Conservation (phyloP, 2,329 filamentous ascomycete species). For the Canariomyces notabilis region DNA sequence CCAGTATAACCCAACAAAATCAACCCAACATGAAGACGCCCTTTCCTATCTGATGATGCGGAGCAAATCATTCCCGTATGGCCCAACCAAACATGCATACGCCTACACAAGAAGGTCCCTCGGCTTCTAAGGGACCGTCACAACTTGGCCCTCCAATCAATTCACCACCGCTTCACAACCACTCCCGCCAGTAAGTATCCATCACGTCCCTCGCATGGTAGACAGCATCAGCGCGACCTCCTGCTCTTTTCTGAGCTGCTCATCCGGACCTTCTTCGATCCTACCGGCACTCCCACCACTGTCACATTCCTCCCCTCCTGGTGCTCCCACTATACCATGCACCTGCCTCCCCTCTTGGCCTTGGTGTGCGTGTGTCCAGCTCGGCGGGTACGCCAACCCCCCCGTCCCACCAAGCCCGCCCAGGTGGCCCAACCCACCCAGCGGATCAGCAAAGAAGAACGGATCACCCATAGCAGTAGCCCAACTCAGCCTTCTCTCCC, state of each 20-base stretch:
- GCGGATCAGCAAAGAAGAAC: conserved; percentile 19
- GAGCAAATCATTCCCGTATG: too few relatives aligned
- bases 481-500: not conserved
- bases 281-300: not conserved
- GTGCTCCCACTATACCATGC: too few relatives aligned
- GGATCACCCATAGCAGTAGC: conserved; percentile 2
- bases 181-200: too few relatives aligned
- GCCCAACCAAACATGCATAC: too few relatives aligned
- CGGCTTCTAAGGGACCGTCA: not conserved
- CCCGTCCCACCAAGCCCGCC: too few relatives aligned
- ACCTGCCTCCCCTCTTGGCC: not conserved
- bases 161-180: not conserved
- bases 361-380: not conserved
- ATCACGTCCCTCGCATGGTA: conserved; percentile 12
- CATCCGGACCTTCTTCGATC: conserved; percentile 16
- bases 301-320: not conserved
- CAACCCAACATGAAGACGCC: too few relatives aligned
- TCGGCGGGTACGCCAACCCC: conserved; percentile 15
- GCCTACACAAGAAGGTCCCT: too few relatives aligned
- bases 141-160: not conserved
- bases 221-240: conserved; percentile 22
- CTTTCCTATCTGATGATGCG: too few relatives aligned
- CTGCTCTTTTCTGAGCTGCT: conserved; percentile 21
- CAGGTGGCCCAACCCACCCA: too few relatives aligned
- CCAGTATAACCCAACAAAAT: too few relatives aligned